phyloP scores from a whole-genome alignment of 306 rosid species.

The Pachyrhizus erosus region DNA sequence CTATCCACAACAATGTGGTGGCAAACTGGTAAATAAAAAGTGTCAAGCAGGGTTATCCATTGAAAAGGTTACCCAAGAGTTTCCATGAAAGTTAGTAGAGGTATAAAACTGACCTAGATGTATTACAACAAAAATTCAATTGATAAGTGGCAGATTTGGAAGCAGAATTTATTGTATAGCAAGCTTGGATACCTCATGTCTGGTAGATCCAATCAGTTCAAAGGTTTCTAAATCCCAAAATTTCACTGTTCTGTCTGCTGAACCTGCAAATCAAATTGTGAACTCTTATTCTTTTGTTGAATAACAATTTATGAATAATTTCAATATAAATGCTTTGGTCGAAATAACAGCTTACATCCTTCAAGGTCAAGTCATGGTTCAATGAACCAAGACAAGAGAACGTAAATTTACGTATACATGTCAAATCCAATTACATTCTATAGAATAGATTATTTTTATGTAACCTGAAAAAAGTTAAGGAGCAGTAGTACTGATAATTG shows the following conservation, averaged over 20 bases:
- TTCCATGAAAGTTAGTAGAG: constrained; percentile 6
- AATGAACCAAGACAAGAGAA: background rate
- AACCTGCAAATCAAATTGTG: constrained; percentile 61
- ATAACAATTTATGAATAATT: constrained; percentile 21
- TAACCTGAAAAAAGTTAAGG: background rate
- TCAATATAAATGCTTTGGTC: constrained; percentile 18
- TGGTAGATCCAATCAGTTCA: constrained; percentile 80
- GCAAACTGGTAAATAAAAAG: background rate
- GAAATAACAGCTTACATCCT: constrained; percentile 6
- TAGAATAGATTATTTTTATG: background rate
- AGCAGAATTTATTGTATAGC: background rate
- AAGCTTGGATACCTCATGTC: constrained; percentile 65
- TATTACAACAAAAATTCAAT: background rate
- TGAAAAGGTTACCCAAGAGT: background rate
- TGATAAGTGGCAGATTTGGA: background rate
- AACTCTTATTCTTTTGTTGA: background rate
- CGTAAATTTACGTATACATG: background rate
- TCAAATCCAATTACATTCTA: constrained; percentile 16
- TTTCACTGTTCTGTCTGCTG: constrained; percentile 80
- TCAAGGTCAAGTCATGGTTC: constrained; percentile 4
- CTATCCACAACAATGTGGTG: background rate
- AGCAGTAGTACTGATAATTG: background rate
- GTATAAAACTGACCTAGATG: background rate
- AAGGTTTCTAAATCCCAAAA: constrained; percentile 90
- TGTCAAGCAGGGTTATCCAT: background rate